Evolutionary conservation across 768 basidiomycete genomes (phyloP).

Genomic region (Russula abietina): DNA sequence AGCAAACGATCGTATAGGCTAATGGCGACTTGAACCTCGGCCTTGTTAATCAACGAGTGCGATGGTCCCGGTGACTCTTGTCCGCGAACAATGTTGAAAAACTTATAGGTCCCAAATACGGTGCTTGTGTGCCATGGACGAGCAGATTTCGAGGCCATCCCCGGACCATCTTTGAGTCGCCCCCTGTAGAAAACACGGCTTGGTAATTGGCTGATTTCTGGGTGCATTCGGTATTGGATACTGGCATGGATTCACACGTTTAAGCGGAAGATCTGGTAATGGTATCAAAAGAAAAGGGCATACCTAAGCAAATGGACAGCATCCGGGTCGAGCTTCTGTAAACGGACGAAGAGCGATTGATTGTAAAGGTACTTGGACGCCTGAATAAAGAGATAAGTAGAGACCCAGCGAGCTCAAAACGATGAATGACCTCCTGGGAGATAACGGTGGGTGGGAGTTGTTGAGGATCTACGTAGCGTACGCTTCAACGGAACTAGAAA

Average conservation of each 20-base stretch:
- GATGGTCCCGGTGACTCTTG: slow-evolving; percentile 53
- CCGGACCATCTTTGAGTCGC: slow-evolving; percentile 76
- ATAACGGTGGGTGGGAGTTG: slow-evolving; percentile 94
- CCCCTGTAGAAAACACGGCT: slow-evolving; percentile 84
- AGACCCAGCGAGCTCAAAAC: slow-evolving; percentile 24
- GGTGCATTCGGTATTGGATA: slow-evolving; percentile 99
- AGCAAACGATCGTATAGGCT: slow-evolving; percentile 68
- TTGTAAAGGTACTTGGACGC: slow-evolving; percentile 73
- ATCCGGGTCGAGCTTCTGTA: slow-evolving; percentile 73
- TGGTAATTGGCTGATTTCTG: slow-evolving; percentile 85
- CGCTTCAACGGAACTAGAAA: neutral
- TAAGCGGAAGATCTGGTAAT: neutral
- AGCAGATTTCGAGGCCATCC: slow-evolving; percentile 75
- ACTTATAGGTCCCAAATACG: slow-evolving; percentile 81
- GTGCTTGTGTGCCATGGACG: slow-evolving; percentile 80
- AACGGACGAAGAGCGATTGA: slow-evolving; percentile 86
- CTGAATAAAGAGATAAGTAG: slow-evolving; percentile 32
- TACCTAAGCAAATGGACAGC: slow-evolving; percentile 89
- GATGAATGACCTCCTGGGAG: slow-evolving; percentile 46
- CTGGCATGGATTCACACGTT: slow-evolving; percentile 37
- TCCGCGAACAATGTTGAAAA: slow-evolving; percentile 74
- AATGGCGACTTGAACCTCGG: slow-evolving; percentile 70
- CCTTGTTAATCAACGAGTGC: slow-evolving; percentile 69
- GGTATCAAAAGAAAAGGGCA: slow-evolving; percentile 17
- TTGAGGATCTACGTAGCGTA: slow-evolving; percentile 56